Evolutionary conservation across 2,329 filamentous ascomycete genomes (phyloP), one percentile per base, ranked within the genome.

Genomic region (Hypomyces perniciosus): DNA sequence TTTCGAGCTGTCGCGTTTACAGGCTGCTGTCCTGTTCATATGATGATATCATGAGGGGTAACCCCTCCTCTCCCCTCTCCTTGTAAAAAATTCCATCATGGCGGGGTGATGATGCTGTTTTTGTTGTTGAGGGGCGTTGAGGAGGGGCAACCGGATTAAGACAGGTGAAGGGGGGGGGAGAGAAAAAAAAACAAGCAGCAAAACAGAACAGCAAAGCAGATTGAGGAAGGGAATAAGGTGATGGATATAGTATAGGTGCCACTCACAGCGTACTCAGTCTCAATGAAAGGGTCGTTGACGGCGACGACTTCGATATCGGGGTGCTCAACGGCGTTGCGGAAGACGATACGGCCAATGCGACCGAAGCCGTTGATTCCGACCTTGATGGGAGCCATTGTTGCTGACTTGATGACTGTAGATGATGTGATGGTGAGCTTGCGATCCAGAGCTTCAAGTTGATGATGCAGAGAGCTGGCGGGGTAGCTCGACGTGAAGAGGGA

Each of bases 301-400:
- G 93, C 92, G 68, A 96, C 90, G 67, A 99, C 81, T 67, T 96
- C 82, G 70, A 97, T 88, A 55, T 95, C 87, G 66, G 81, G 75
- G 78, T 92, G 87, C 84, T 95, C 86, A 71, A 95, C 72, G 68
- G 92, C 89, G 80, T 96, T 97, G 80, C 92, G 90, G 88, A 97
- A 93, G 81, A 97, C 86, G 74, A 99, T 96, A 75, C 93, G 88
- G 70, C 93, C 93, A 77, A 99, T 99, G 77, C 93, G 91, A 80
- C 93, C 93, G 82, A 99, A 99, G 76, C 93, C 92, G 87, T 96
- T 97, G 86, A 96, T 96, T 75, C 90, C 90, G 72, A 95, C 89
- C 84, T 95, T 83, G 72, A 79, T 72, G 71, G 69, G 53, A 46
- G 47, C 46, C 51, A 48, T 54, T 44, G 30, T 52, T 26, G 37